phyloP scores from a whole-genome alignment of 2,329 filamentous ascomycete species.

The Penicillium frequentans region DNA sequence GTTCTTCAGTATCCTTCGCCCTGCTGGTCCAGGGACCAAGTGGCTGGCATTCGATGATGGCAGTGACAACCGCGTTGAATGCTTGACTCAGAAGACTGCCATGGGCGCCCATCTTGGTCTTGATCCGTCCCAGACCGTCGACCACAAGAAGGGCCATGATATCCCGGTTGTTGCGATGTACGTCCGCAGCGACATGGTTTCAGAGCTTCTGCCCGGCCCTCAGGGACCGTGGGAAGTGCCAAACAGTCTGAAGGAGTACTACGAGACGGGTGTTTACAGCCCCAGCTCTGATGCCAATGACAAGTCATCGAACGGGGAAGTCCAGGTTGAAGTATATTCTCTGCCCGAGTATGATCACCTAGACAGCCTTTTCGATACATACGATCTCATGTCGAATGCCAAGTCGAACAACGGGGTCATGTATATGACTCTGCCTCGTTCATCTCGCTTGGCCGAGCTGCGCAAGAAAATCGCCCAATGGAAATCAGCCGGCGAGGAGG shows the following conservation, averaged over 20 bases:
- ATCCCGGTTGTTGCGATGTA: slow-evolving; percentile 59
- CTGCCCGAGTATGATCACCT: slow-evolving; percentile 34
- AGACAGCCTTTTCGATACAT: slow-evolving; percentile 43
- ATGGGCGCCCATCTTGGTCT: slow-evolving; percentile 53
- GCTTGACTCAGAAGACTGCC: slow-evolving; percentile 57
- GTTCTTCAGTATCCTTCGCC: slow-evolving; percentile 62
- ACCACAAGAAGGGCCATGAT: slow-evolving; percentile 45
- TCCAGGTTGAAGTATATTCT: slow-evolving; percentile 44
- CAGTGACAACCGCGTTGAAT: slow-evolving; percentile 56
- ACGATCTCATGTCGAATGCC: slow-evolving; percentile 43
- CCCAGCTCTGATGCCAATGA: slow-evolving; percentile 8
- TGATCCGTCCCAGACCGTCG: slow-evolving; percentile 40
- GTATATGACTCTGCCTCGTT: slow-evolving; percentile 36
- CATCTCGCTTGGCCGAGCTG: slow-evolving; percentile 36
- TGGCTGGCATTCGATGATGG: slow-evolving; percentile 63
- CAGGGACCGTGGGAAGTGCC: slow-evolving; percentile 52
- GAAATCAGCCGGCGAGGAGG: slow-evolving; percentile 26
- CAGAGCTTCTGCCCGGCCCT: slow-evolving; percentile 42
- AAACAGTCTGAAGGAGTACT: slow-evolving; percentile 41
- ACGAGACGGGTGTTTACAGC: slow-evolving; percentile 31
- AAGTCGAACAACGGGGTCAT: slow-evolving; percentile 35
- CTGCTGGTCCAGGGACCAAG: slow-evolving; percentile 54
- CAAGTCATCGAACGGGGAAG: slow-evolving; percentile 17
- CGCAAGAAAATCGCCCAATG: slow-evolving; percentile 37
- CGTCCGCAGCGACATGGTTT: slow-evolving; percentile 51